Evolutionary conservation across 345 rosid species (phyloP).

Genomic region (Kandelia obovata): DNA sequence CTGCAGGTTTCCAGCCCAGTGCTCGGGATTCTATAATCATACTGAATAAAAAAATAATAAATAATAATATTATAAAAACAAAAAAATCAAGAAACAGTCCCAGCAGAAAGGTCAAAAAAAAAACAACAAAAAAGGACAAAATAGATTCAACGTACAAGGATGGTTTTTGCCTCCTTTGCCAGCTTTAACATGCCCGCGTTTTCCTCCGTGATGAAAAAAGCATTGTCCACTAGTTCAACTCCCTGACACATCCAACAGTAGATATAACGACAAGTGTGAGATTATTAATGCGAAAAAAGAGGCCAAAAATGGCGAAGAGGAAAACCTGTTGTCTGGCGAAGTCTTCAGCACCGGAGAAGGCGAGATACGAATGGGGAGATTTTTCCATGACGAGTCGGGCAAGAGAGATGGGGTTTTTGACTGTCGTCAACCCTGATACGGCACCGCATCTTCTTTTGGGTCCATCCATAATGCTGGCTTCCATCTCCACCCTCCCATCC

Average conservation of each 20-base stretch:
- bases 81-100: not conserved
- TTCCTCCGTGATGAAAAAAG: conserved; percentile 80
- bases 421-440: conserved; percentile 81
- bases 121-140: not conserved
- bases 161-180: conserved; percentile 88
- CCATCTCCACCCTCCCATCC: conserved; percentile 95
- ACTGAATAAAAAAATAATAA: conserved; percentile 35
- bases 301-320: not conserved
- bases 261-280: no score
- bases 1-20: conserved; percentile 46
- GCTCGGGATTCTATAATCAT: conserved; percentile 73
- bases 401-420: conserved; percentile 83
- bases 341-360: conserved; percentile 85
- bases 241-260: conserved; percentile 41
- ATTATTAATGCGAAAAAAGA: not conserved
- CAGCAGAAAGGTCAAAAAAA: not conserved
- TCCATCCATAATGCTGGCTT: conserved; percentile 97
- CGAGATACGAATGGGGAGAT: conserved; percentile 93
- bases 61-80: not conserved
- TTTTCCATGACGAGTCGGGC: conserved; percentile 96
- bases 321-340: conserved; percentile 77
- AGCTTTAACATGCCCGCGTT: conserved; percentile 79
- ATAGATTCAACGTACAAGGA: conserved; percentile 49
- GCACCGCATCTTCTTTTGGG: conserved; percentile 83
- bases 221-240: conserved; percentile 74